Percentiles rank a stretch among this genome's conserved stretches.
phyloP scores from a whole-genome alignment of 2,329 filamentous ascomycete species.

The Penicillium carneum region DNA sequence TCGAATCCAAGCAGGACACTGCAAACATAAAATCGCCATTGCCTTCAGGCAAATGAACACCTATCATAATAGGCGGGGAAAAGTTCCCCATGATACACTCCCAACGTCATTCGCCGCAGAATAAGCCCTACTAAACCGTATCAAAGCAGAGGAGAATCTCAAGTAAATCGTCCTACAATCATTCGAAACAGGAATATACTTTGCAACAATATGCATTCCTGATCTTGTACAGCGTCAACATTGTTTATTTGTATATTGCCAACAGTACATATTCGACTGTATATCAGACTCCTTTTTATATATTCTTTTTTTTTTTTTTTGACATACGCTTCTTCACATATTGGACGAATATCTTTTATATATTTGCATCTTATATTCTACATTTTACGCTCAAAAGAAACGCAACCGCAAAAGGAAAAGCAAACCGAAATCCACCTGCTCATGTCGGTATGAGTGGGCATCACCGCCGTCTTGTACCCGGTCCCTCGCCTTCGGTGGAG shows the following conservation, averaged over 20 bases:
- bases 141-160: neutral
- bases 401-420: neutral
- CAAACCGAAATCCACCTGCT: neutral
- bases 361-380: neutral
- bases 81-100: conserved; percentile 32
- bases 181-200: conserved; percentile 4
- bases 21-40: neutral
- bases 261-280: conserved; percentile 11
- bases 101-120: conserved; percentile 33
- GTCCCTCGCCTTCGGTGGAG: conserved; percentile 31
- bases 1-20: neutral
- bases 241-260: conserved; percentile 7
- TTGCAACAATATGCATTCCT: conserved; percentile 11
- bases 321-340: conserved; percentile 1
- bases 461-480: conserved; percentile 38
- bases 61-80: conserved; percentile 24
- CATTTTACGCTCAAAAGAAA: neutral
- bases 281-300: neutral
- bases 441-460: conserved; percentile 31
- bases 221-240: conserved; percentile 13
- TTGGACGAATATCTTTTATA: neutral
- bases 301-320: neutral
- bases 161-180: neutral
- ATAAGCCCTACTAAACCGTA: neutral
- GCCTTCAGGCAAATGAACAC: neutral